Percentiles rank a stretch among this genome's conserved stretches.
Conservation (phyloP, 2,329 filamentous ascomycete species). For the Stemphylium vesicarium region DNA sequence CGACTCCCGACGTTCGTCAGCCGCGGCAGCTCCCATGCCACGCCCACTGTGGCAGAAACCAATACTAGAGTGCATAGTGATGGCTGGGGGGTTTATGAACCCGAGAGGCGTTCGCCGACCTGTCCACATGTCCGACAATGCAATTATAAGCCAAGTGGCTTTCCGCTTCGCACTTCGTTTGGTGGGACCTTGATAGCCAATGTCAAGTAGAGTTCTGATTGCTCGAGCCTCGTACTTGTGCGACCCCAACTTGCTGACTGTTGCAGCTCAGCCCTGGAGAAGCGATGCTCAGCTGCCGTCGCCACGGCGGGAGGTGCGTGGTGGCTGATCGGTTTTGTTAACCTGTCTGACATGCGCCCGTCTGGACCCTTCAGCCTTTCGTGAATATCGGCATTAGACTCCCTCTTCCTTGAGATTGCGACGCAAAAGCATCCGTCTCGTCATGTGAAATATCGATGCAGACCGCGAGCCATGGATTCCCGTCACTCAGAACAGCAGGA, state of each 20-base stretch:
- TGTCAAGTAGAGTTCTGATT: constrained; percentile 9
- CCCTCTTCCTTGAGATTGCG: neutral
- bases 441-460: neutral
- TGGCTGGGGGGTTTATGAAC: neutral
- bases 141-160: constrained; percentile 15
- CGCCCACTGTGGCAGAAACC: too few species aligned
- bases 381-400: neutral
- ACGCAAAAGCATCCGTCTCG: neutral
- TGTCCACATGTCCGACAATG: neutral
- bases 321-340: neutral
- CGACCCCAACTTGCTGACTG: constrained; percentile 20
- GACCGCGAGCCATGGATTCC: constrained; percentile 9
- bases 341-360: neutral
- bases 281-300: constrained; percentile 16
- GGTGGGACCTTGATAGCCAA: neutral
- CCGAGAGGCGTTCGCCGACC: neutral
- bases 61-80: neutral
- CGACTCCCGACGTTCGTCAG: neutral
- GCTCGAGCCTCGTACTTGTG: constrained; percentile 20
- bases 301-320: neutral
- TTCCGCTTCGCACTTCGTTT: constrained; percentile 7
- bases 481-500: constrained; percentile 10
- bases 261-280: constrained; percentile 22
- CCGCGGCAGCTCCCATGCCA: too few species aligned
- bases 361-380: neutral